Conservation (phyloP, 1,139 yeast genomes). For the Meyerozyma sp. region DNA sequence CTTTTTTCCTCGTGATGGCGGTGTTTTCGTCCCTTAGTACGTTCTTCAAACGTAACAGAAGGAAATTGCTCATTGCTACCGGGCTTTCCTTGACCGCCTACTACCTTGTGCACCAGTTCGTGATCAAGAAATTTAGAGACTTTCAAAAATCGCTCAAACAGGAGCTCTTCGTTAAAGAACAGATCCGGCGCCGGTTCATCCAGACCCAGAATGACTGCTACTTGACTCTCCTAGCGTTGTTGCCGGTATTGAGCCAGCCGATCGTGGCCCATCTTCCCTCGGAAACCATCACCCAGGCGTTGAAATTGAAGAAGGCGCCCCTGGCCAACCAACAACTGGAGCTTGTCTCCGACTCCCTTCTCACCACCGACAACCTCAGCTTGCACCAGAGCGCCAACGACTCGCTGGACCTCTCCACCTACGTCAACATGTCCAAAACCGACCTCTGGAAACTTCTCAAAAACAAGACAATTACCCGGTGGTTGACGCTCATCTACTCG, state of each 20-base stretch:
- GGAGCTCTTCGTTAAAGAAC: conserved; percentile 77
- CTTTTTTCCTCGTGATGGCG: conserved; percentile 25
- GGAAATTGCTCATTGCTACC: conserved; percentile 53
- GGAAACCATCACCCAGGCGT: conserved; percentile 66
- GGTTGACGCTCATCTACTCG: conserved; percentile 67
- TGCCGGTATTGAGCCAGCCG: conserved; percentile 71
- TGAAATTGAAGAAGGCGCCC: conserved; percentile 55
- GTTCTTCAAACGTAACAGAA: conserved; percentile 57
- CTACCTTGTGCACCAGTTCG: conserved; percentile 54
- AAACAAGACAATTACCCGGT: conserved; percentile 66
- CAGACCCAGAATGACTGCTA: conserved; percentile 93
- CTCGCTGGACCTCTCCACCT: conserved; percentile 23
- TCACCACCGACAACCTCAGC: conserved; percentile 38
- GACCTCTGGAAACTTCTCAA: conserved; percentile 86
- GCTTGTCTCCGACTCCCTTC: conserved; percentile 20
- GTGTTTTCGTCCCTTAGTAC: conserved; percentile 50
- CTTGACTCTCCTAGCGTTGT: conserved; percentile 74
- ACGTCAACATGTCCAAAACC: conserved; percentile 50
- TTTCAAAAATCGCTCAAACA: conserved; percentile 66
- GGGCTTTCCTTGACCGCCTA: conserved; percentile 55
- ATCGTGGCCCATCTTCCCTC: conserved; percentile 62
- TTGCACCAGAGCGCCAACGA: conserved; percentile 26
- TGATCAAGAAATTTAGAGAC: conserved; percentile 56
- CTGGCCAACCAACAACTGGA: conserved; percentile 12
- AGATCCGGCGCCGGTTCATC: conserved; percentile 59